Percentiles rank a stretch among this genome's conserved stretches.
These are phyloP conservation scores for Phytophthora aleatoria DNA, from an alignment of 352 stramenopile species.

Conservation along the genomic window DNA sequence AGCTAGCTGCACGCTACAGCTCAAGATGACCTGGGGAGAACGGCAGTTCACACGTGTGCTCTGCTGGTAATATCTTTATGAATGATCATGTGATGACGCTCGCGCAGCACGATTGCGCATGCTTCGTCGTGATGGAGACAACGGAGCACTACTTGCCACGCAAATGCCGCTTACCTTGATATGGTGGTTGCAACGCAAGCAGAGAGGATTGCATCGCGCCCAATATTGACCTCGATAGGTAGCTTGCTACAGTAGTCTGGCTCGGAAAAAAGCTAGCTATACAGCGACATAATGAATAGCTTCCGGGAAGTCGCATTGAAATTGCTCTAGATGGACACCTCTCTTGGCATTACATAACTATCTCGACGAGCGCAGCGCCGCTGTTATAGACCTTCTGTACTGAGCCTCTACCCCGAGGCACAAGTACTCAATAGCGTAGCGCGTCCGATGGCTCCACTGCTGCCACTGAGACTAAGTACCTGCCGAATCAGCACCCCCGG, in stretches of 20 bases:
- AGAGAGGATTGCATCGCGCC: background rate
- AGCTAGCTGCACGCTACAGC: too few species aligned
- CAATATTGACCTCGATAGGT: background rate
- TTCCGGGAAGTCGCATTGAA: background rate
- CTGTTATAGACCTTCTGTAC: background rate
- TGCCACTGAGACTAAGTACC: slow-evolving; percentile 14
- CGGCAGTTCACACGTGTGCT: too few species aligned
- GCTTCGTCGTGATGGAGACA: background rate
- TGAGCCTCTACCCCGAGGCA: background rate
- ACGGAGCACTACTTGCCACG: background rate
- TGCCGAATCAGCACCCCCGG: background rate
- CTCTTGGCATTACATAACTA: slow-evolving; percentile 29
- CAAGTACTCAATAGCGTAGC: slow-evolving; percentile 1
- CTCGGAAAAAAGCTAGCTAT: too few species aligned
- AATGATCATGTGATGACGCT: too few species aligned
- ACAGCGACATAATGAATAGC: background rate
- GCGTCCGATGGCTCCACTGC: slow-evolving; percentile 3
- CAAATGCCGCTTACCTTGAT: background rate
- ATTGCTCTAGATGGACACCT: slow-evolving; percentile 14
- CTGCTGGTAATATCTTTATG: too few species aligned
- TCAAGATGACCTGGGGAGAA: too few species aligned
- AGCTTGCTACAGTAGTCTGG: background rate
- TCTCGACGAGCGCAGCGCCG: background rate
- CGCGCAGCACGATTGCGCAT: too few species aligned
- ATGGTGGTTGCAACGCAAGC: background rate